phyloP scores from a whole-genome alignment of 2,329 filamentous ascomycete species.

The Exserohilum rostratum region DNA sequence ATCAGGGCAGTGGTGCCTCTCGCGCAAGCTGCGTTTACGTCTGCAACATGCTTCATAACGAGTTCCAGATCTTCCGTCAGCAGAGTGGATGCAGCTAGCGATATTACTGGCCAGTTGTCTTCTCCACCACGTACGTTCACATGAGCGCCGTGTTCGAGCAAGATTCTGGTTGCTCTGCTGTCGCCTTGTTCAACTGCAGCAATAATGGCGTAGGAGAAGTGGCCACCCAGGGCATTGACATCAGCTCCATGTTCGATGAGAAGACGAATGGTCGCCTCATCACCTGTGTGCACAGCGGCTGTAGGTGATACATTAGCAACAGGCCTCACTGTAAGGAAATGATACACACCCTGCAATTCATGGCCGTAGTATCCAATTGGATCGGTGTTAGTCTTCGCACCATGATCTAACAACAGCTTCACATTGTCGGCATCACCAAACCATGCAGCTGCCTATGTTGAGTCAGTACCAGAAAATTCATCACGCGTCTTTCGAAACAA shows the following conservation, averaged over 20 bases:
- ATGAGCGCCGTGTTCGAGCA: constrained; percentile 27
- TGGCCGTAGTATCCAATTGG: constrained; percentile 25
- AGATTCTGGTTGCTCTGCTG: constrained; percentile 13
- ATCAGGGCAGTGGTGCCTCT: constrained; percentile 30
- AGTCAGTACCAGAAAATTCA: background rate
- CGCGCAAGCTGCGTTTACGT: constrained; percentile 27
- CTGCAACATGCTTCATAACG: constrained; percentile 25
- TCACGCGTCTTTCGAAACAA: background rate
- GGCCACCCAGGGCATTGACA: constrained; percentile 25
- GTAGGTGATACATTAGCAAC: background rate
- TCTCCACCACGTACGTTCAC: constrained; percentile 30
- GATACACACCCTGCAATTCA: constrained; percentile 21
- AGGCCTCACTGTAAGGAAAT: no score
- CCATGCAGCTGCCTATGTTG: constrained; percentile 12
- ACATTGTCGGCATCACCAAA: constrained; percentile 27
- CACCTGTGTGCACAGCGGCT: constrained; percentile 22
- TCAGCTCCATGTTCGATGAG: constrained; percentile 27
- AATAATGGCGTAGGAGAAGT: constrained; percentile 25
- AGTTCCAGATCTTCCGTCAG: constrained; percentile 19
- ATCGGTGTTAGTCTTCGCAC: constrained; percentile 28
- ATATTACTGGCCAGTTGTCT: constrained; percentile 26
- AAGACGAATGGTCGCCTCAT: constrained; percentile 23
- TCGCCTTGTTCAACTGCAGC: constrained; percentile 23
- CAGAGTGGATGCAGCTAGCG: constrained; percentile 21
- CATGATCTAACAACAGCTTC: constrained; percentile 27